Base-by-base conservation (phyloP, 1,139 yeast species). In the Hansenula lynferdii region DNA sequence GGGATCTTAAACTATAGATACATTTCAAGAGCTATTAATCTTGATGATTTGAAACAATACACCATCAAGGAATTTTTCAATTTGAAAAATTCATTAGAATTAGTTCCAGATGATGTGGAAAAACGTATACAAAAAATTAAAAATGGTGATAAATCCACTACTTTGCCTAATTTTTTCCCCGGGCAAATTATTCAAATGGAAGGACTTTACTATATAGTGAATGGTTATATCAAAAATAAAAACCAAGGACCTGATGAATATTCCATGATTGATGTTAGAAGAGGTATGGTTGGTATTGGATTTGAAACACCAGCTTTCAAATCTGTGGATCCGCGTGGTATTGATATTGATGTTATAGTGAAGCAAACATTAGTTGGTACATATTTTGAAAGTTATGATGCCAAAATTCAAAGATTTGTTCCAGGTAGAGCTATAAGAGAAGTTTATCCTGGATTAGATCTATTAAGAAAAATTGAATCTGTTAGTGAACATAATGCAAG, bases 401-500 rank as follows among this genome's bases (percentile, higher is more conserved):
- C 17, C 6, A n/a, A 3, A 12, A 18, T 28, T 19, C 22, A 28
- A 14, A 19, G 31, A 19, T 28, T 28, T 8, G 8, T 28, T n/a
- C 31, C 31, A n/a, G 31, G 31, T n/a, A 12, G 20, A n/a, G 23
- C 23, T 12, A 28, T 28, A 6, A 28, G 31, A n/a, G 24, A 28
- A n/a, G 10, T 28, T 18, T 28, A 17, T 19, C 31, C 31, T 7
- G 31, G 31, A 3, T 19, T 28, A 19, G 31, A 28, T 8, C 12
- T 8, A 12, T 19, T 28, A 19, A 18, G 11, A 20, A 5, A 6
- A 6, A 28, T 28, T 20, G 23, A 28, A 14, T 28, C 31, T 12
- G 19, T 6, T n/a, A 28, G 31, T 28, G 31, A 28, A 19, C 12
- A 19, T 19, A 8, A 20, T 10, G 29, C 29, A 17, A 16, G 29